Base-by-base conservation (phyloP, 1,139 yeast genomes). In the Candida pseudoviswanathii region DNA sequence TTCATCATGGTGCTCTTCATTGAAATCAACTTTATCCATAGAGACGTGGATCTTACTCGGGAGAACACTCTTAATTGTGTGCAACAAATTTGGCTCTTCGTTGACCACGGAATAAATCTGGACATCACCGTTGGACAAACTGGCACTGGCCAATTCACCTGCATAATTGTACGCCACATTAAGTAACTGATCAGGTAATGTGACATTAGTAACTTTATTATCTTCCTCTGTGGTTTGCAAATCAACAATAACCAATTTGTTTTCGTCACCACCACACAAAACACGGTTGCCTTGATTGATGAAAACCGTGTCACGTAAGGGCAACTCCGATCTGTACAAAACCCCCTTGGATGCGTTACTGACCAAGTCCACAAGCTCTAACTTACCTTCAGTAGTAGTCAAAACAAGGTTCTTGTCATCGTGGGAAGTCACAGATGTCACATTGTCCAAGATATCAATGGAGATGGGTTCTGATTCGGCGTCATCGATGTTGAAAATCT, bases 251-350 rank as follows among this genome's bases (percentile, higher is more conserved):
- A 76, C 73, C 49, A 88, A 72, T 53, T 82, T 81, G 47, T 80
- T 77, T 54, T 88, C 95, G 59, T 89, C 95, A 47, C 96, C 95
- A 29, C 90, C 94, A 49, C 85, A 78, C 1, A 89, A 81, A 2
- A 82, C 71, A 68, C 87, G 77, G 45, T 80, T 75, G 0, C 92
- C 96, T 52, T 84, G 87, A 52, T 86, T 88, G 42, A 89, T 82
- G 63, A 87, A 83, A 16, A 70, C 70, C 4, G 85, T 74, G 53
- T 83, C 88, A 54, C 95, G 76, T 37, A 91, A 64, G 0, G 96
- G 88, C 40, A 89, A 70, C 22, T 87, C 78, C 2, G 82, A 71
- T 37, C 82, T 62, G 54, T 64, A 70, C 4, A 77, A 58, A 4
- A 66, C 56, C 66, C 57, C 56, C 25, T 53, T 54, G 3, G 69